Percentiles rank a stretch among this genome's conserved stretches.
Evolutionary conservation across 192 early-diverging fungal genomes (phyloP).

Genomic region (Mortierella claussenii): DNA sequence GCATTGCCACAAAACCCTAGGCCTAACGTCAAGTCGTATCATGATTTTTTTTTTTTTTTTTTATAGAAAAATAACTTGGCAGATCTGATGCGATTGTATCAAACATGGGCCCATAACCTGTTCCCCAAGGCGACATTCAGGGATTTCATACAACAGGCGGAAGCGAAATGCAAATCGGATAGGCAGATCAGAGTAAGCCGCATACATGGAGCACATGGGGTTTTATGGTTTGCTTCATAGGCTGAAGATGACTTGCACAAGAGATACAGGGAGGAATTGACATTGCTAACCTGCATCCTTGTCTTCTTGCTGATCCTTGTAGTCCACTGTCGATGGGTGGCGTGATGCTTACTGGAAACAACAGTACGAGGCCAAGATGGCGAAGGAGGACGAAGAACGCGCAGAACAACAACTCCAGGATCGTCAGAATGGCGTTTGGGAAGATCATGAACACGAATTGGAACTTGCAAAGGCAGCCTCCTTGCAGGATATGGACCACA

Average conservation of each 20-base stretch:
- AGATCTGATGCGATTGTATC: constrained; percentile 42
- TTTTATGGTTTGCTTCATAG: no score
- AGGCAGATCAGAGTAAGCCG: constrained; percentile 34
- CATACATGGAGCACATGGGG: no score
- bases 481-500: not conserved
- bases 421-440: constrained; percentile 20
- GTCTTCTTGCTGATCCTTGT: not conserved
- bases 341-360: constrained; percentile 39
- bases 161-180: constrained; percentile 32
- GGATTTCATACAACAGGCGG: constrained; percentile 33
- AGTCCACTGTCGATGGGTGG: constrained; percentile 46
- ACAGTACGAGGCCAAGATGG: not conserved
- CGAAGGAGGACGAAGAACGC: constrained; percentile 5
- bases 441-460: constrained; percentile 7
- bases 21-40: no score
- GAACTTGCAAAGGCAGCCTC: not conserved
- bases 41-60: constrained; percentile 1
- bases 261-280: no score
- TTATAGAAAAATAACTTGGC: constrained; percentile 33
- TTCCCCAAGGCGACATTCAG: constrained; percentile 40
- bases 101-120: constrained; percentile 48
- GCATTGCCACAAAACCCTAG: no score
- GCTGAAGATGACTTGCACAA: no score
- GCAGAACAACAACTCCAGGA: constrained; percentile 6
- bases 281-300: not conserved